phyloP scores from a whole-genome alignment of 23 red algal species.

The Porphyridium purpureum region DNA sequence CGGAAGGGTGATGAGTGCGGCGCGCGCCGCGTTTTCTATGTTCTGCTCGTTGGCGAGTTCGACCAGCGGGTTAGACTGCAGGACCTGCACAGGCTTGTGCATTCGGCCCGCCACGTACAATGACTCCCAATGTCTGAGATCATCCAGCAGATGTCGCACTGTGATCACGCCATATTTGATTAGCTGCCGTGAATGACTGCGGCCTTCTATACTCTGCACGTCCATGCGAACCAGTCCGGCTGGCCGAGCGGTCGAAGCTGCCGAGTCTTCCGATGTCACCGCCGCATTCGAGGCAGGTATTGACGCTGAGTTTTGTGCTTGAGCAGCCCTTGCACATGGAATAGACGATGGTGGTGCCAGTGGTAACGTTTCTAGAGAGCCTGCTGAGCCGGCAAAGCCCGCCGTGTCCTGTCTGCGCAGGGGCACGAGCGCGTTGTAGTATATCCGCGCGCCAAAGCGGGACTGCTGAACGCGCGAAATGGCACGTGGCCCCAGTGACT shows the following conservation, averaged over 20 bases:
- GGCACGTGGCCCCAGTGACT: slow-evolving; percentile 12
- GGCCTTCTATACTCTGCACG: too few relatives aligned
- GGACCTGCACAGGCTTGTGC: slow-evolving; percentile 69
- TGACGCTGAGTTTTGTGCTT: too few relatives aligned
- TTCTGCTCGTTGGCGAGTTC: slow-evolving; percentile 13
- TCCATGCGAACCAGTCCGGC: too few relatives aligned
- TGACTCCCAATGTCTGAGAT: slow-evolving; percentile 51
- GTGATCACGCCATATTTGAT: slow-evolving; percentile 91
- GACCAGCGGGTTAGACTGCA: slow-evolving; percentile 4
- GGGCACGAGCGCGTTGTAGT: slow-evolving; percentile 71
- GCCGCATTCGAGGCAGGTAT: too few relatives aligned
- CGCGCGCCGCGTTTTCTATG: slow-evolving; percentile 18
- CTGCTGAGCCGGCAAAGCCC: background rate
- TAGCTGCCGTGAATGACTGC: background rate
- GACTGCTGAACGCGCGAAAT: slow-evolving; percentile 28
- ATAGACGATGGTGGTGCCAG: too few relatives aligned
- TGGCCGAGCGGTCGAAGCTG: background rate
- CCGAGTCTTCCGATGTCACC: background rate
- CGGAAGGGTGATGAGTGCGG: slow-evolving; percentile 41
- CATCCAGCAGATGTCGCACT: slow-evolving; percentile 17
- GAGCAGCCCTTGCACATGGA: too few relatives aligned
- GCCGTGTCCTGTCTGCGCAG: background rate
- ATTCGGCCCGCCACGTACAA: slow-evolving; percentile 77
- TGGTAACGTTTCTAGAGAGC: too few relatives aligned
- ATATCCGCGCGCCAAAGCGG: slow-evolving; percentile 37